Conservation (phyloP, 2,329 filamentous ascomycete species). For the Aspergillus latus region DNA sequence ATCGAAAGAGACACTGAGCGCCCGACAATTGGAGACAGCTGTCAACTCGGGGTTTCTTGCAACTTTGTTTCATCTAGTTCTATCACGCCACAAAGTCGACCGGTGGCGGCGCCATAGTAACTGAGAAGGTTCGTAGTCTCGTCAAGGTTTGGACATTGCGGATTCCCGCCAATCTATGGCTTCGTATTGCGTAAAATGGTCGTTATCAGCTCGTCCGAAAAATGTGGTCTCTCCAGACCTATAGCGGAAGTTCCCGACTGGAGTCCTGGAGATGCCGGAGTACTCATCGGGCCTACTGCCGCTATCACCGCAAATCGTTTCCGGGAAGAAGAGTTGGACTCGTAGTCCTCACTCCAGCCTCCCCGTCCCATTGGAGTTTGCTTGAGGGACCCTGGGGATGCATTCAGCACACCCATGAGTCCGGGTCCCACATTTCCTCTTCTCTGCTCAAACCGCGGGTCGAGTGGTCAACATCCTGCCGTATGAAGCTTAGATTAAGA, state of each 20-base stretch:
- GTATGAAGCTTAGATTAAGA: constrained; percentile 17
- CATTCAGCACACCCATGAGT: constrained; percentile 14
- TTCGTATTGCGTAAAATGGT: not conserved
- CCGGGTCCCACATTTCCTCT: constrained; percentile 13
- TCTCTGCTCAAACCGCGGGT: constrained; percentile 13
- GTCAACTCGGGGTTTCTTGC: constrained; percentile 1
- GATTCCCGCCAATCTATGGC: not conserved
- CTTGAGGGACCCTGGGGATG: constrained; percentile 15
- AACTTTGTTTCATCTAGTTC: not conserved
- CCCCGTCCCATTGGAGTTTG: not conserved
- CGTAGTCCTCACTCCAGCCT: not conserved
- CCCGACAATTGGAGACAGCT: not conserved
- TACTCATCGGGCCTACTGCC: not conserved
- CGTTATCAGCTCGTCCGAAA: not conserved
- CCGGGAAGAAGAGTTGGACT: constrained; percentile 1
- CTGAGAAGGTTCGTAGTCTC: not conserved
- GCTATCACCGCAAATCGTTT: not conserved
- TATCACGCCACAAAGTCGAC: not conserved
- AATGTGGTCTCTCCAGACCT: not conserved
- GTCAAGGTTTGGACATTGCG: no score
- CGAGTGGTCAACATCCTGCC: constrained; percentile 16
- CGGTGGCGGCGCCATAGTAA: not conserved
- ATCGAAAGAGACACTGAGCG: not conserved
- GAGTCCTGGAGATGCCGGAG: not conserved
- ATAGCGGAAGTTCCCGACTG: not conserved